A percentile compares a stretch with the other conserved stretches of the same genome.
Conservation (phyloP, 225 moss, liverwort and hornwort species). For the Takakia lepidozioides region DNA sequence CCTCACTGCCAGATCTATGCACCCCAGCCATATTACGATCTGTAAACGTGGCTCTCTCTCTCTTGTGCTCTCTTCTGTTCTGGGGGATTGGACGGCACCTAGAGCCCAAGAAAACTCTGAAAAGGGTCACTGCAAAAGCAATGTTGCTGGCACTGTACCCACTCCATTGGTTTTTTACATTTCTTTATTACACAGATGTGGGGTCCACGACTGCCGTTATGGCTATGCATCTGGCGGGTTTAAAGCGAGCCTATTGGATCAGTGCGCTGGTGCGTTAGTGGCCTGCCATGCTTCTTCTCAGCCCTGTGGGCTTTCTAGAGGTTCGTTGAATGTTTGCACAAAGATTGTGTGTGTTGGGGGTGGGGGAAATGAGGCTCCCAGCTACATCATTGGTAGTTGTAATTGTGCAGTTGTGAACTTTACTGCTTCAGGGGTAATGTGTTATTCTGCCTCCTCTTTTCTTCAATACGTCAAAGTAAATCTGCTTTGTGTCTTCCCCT, state of each 20-base stretch:
- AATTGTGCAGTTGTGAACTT: too few relatives aligned
- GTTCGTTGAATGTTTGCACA: too few relatives aligned
- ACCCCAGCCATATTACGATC: slow-evolving; percentile 55
- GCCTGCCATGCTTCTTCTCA: too few relatives aligned
- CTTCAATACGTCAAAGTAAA: too few relatives aligned
- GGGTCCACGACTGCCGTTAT: slow-evolving; percentile 75
- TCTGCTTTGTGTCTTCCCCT: too few relatives aligned
- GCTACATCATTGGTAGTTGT: too few relatives aligned
- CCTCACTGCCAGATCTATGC: slow-evolving; percentile 47
- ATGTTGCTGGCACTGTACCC: slow-evolving; percentile 77
- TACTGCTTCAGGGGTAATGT: too few relatives aligned
- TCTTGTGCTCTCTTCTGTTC: slow-evolving; percentile 54
- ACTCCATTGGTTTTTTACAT: slow-evolving; percentile 88
- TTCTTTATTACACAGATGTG: slow-evolving; percentile 88
- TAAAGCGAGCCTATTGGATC: slow-evolving; percentile 71
- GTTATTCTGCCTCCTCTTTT: too few relatives aligned
- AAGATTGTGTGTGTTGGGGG: too few relatives aligned
- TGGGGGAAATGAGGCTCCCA: too few relatives aligned
- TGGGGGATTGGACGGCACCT: slow-evolving; percentile 47
- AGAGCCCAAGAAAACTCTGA: slow-evolving; percentile 45
- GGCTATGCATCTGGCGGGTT: slow-evolving; percentile 68
- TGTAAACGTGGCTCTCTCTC: slow-evolving; percentile 45
- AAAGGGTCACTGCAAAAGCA: slow-evolving; percentile 45
- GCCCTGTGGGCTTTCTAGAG: too few relatives aligned
- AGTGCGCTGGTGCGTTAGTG: slow-evolving; percentile 82